Evolutionary conservation across 2,329 filamentous ascomycete genomes (phyloP), one percentile per base, ranked within the genome.

Genomic region (Stagonosporopsis chrysanthemi): DNA sequence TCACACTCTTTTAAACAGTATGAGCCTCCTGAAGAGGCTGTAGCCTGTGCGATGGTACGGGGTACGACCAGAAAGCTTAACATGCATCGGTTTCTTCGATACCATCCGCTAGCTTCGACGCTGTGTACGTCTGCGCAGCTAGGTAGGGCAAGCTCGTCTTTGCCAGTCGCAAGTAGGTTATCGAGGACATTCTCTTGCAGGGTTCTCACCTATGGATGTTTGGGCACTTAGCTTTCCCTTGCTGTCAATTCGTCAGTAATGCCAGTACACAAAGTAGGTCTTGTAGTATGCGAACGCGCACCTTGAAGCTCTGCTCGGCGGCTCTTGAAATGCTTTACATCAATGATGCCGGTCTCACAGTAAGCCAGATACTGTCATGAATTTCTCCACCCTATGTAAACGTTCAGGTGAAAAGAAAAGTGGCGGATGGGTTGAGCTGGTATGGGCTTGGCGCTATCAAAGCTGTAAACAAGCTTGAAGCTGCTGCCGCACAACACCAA

Each of bases 371-470:
- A 6, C 2, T 14, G 19, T 7, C 15, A 15, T 41, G 14, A 8
- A 6, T 23, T 9, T n/a, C 22, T 24, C 26, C 9, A 23, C 29
- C 9, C 2, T 8, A 23, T 33, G 36, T 8, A 24, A 15, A 7
- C 24, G 26, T 24, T 49, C 17, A 26, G n/a, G 23, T 26, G 26
- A 24, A 5, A 9, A 24, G n/a, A 28, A 6, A 7, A 19, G 31
- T 22, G 42, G 7, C 23, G 35, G 26, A 46, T 14, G 35, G 50
- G 26, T 46, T 36, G 22, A 14, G 9, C 26, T 35, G 50, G 26
- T 26, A 17, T 31, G 8, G 50, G 28, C 50, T 52, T 52, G 42
- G 50, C 50, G 19, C n/a, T 46, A 48, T 48, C 44, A 47, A 28
- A 48, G 39, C 31, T 43, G 38, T 43, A 24, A 17, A 24, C 22